Evolutionary conservation across 441 rosid species (phyloP).

Genomic region (Pelargonium citronellum): DNA sequence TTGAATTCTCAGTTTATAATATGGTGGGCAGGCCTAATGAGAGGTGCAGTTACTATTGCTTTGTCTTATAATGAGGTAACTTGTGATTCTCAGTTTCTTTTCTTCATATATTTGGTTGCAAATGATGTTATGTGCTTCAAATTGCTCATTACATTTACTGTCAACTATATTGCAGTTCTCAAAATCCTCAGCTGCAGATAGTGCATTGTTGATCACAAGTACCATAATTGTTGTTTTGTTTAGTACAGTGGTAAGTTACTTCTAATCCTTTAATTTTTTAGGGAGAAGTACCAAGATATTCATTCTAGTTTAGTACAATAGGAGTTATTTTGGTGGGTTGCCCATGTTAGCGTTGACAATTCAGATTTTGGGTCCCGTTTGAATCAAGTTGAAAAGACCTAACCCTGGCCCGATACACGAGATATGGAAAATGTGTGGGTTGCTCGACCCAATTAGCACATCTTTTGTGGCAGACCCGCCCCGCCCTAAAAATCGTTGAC

Average conservation of each 20-base stretch:
- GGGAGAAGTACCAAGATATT: too few relatives aligned
- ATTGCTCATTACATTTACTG: not conserved
- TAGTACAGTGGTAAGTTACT: constrained; percentile 49
- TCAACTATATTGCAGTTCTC: constrained; percentile 42
- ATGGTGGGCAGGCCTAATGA: constrained; percentile 77
- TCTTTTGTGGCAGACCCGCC: too few relatives aligned
- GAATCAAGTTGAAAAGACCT: too few relatives aligned
- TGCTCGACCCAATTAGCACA: too few relatives aligned
- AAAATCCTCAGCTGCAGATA: constrained; percentile 12
- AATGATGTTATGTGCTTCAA: not conserved
- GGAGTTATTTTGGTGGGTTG: too few relatives aligned
- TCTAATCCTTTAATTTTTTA: not conserved
- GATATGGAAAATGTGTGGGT: too few relatives aligned
- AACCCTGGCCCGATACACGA: too few relatives aligned
- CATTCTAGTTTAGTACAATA: too few relatives aligned
- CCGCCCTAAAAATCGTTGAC: too few relatives aligned
- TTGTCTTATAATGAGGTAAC: constrained; percentile 44
- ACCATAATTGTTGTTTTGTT: constrained; percentile 62
- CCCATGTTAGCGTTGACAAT: too few relatives aligned
- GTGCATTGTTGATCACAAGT: constrained; percentile 45
- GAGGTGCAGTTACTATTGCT: constrained; percentile 74
- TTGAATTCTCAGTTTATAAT: constrained; percentile 40
- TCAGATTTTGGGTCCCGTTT: too few relatives aligned
- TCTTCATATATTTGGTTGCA: constrained; percentile 8
- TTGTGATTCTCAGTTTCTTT: not conserved